phyloP scores from a whole-genome alignment of 192 early-diverging fungal genomes.

The Umbelopsis sp. region DNA sequence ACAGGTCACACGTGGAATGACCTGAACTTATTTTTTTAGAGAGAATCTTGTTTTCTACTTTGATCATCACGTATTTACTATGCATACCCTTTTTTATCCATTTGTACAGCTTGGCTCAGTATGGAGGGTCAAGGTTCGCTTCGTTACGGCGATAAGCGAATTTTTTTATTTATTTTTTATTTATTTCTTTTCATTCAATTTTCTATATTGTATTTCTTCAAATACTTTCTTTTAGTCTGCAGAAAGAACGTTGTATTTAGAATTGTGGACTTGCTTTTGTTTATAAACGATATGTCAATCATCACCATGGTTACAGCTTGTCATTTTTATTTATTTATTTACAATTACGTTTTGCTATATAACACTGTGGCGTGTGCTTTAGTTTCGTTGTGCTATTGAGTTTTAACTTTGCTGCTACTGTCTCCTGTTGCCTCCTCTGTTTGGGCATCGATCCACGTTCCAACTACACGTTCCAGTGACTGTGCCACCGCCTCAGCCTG shows the following conservation, averaged over 20 bases:
- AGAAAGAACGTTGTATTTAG: no score
- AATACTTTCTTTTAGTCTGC: no score
- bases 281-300: no score
- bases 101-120: background rate
- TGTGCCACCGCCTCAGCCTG: constrained; percentile 8
- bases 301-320: no score
- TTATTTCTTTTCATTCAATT: background rate
- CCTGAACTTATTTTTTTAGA: no score
- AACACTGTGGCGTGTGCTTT: background rate
- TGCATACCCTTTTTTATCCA: background rate
- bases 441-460: background rate
- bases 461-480: background rate
- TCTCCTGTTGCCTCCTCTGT: background rate
- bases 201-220: background rate
- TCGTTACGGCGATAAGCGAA: no score
- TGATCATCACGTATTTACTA: background rate
- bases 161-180: no score
- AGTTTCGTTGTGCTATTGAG: background rate
- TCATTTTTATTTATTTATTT: background rate
- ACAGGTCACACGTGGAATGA: constrained; percentile 9
- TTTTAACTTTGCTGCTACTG: background rate
- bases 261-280: no score
- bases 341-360: background rate
- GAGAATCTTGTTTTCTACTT: no score
- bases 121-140: no score